Base-by-base conservation (phyloP, 768 basidiomycete genomes). In the Suillus luteus region DNA sequence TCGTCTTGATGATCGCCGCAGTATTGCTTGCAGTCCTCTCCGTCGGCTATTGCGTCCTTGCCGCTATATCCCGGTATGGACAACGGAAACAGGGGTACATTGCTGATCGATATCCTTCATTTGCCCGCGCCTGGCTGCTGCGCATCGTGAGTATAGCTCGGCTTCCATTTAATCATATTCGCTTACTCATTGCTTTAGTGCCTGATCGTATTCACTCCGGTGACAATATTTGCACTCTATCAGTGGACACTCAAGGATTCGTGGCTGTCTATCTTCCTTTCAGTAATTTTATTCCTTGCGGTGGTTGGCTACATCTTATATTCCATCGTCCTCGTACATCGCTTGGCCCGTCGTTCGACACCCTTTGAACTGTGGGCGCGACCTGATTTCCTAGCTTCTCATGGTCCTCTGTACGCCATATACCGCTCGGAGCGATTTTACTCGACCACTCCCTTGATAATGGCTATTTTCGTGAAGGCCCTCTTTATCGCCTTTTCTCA, bases 201-300 rank as follows among this genome's bases (percentile, higher is more conserved):
- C 17, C 75, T 95, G n/a, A 75, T 92, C 52, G 76, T 82, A 31
- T 79, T 87, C 67, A 79, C 85, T 58, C 96, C 96, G 10, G 78
- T 94, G 64, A 75, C 87, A 65, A 85, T 91, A 65, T 93, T 97
- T 68, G 80, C 86, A 9, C 85, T 97, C 71, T 95, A 90, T 74
- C 95, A 98, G 74, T 98, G 95, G 93, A 92, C 91, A 0, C 80
- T 95, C 66, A 79, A 85, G 64, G 95, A 98, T 75, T 95, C 95
- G 0, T 94, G 93, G 89, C 81, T 96, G 2, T 85, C 94, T 0
- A 83, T 88, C 68, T 79, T 96, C 41, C 81, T 98, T 46, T 91
- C 95, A 2, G 89, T 90, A 64, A 70, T 96, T 63, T 74, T 83
- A 12, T 78, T 95, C 72, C 69, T 91, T 54, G 76, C 74, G 54